These are phyloP conservation scores for Colletotrichum sp. DNA, from an alignment of 2,329 filamentous ascomycete species.

Conservation along the genomic window DNA sequence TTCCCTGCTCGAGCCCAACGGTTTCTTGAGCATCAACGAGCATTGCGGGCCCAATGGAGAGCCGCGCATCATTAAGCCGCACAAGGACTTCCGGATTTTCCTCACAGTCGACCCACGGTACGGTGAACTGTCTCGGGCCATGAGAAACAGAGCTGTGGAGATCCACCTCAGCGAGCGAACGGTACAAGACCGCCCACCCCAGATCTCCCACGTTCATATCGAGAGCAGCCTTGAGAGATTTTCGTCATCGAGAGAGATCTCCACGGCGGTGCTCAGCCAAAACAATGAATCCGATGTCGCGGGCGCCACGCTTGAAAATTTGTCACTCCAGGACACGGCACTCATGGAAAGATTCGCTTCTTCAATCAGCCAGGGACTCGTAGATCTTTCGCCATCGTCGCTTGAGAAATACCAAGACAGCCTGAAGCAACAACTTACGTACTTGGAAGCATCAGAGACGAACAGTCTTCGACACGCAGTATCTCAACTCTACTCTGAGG, in stretches of 20 bases:
- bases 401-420: conserved; percentile 7
- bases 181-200: conserved; percentile 33
- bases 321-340: conserved; percentile 51
- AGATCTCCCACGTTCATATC: conserved; percentile 47
- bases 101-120: conserved; percentile 91
- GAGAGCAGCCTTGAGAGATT: conserved; percentile 57
- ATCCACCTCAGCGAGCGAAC: conserved; percentile 70
- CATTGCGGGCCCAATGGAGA: conserved; percentile 84
- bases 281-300: conserved; percentile 27
- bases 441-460: conserved; percentile 33
- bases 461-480: conserved; percentile 37
- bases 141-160: conserved; percentile 94
- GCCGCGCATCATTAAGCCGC: conserved; percentile 79
- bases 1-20: conserved; percentile 89
- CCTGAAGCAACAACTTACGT: conserved; percentile 21
- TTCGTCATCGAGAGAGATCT: conserved; percentile 38
- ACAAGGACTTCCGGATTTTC: conserved; percentile 89
- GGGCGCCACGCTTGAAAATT: conserved; percentile 47
- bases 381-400: background rate
- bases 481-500: conserved; percentile 35
- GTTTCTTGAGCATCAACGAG: conserved; percentile 89
- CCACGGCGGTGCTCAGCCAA: conserved; percentile 27
- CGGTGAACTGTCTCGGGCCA: conserved; percentile 92
- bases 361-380: background rate
- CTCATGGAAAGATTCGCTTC: conserved; percentile 36